Base-by-base conservation (phyloP, 2,329 filamentous ascomycete genomes). In the Sporothrix sp. region DNA sequence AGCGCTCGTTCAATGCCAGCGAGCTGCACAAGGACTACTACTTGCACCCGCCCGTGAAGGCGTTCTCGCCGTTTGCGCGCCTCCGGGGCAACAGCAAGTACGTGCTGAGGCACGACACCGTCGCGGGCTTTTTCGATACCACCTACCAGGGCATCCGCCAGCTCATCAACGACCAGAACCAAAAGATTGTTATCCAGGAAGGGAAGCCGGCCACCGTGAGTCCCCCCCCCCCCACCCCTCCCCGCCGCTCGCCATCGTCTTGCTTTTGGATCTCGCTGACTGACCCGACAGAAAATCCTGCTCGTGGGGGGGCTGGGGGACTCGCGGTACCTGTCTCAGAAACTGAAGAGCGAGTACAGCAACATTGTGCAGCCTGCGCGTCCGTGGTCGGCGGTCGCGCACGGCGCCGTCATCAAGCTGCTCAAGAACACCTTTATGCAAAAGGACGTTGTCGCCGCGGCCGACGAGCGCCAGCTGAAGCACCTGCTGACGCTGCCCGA, bases 261-360 rank as follows among this genome's bases (percentile, higher is more conserved):
- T 53, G 66, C 2, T 16, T 2, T 18, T 21, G 11, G 9, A 14
- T n/a, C 21, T 14, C 37, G 13, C 6, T 28, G 13, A 11, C 13
- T 63, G 68, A 48, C 68, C 71, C 32, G 66, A 71, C 74, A 68
- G 35, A 70, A 69, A 13, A 66, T 75, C 4, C 62, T 75, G 4
- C 63, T 76, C 5, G 72, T 75, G 11, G 72, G 72, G 16, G 72
- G 73, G 1, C 75, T 75, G 49, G 71, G 72, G 3, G 65, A 68
- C 36, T 73, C 67, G 16, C 63, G 62, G 20, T 73, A 74, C 56
- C 62, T 75, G 16, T 69, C 68, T 7, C 61, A 63, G 40, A 59
- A 65, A 38, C 59, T 65, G 0, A 60, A 73, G 7, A 57, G 62
- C 8, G 47, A 55, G 7, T 58, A 60, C 6, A 65, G 70, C 7